Evolutionary conservation across 371 early-diverging fungal species (phyloP).

Genomic region (Rhizopus delemar): DNA sequence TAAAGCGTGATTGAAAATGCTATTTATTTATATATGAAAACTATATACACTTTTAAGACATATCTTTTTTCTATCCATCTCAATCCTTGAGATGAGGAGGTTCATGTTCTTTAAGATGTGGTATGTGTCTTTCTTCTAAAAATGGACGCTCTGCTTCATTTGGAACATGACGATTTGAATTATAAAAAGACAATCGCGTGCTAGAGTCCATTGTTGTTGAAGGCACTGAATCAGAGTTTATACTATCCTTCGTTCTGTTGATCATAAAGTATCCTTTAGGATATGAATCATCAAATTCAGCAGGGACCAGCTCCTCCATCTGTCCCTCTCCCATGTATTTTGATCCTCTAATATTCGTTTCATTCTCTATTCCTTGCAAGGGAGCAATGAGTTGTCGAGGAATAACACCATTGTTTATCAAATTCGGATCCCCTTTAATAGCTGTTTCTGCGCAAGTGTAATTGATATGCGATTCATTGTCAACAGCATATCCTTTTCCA

Average conservation of each 20-base stretch:
- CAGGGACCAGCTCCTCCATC: conserved; percentile 42
- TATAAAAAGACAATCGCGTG: background rate
- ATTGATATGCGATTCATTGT: conserved; percentile 2
- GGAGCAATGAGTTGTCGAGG: conserved; percentile 23
- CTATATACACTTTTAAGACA: background rate
- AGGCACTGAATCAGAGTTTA: conserved; percentile 17
- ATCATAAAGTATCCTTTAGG: conserved; percentile 13
- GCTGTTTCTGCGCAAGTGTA: conserved; percentile 10
- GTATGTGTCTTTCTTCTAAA: conserved; percentile 21
- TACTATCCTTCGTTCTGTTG: conserved; percentile 6
- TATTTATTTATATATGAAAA: background rate
- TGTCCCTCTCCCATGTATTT: conserved; percentile 8
- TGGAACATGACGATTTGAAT: conserved; percentile 12
- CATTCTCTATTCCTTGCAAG: background rate
- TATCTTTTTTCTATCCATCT: conserved; percentile 1
- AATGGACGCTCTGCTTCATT: conserved; percentile 15
- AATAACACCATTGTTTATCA: background rate
- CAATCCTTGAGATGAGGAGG: conserved; percentile 17
- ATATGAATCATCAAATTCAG: background rate
- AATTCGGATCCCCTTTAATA: background rate
- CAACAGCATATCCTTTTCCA: background rate
- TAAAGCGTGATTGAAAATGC: background rate
- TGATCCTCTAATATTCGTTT: conserved; percentile 9
- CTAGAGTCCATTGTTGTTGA: conserved; percentile 10
- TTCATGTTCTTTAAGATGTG: conserved; percentile 22